Base-by-base conservation (phyloP, 2,329 filamentous ascomycete species). In the Aspergillus oerlinghausenensis region DNA sequence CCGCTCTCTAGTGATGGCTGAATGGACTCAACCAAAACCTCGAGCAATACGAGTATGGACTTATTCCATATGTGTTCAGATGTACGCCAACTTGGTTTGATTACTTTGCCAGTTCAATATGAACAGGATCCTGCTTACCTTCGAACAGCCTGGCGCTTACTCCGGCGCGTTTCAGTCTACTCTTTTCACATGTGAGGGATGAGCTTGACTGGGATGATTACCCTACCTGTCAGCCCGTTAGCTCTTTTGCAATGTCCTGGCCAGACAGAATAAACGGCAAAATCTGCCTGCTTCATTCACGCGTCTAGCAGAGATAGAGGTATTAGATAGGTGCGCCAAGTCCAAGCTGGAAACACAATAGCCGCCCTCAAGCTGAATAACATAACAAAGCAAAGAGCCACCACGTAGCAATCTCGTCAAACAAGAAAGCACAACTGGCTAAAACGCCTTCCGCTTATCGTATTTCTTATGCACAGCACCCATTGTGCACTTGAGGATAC, bases 401-500 rank as follows among this genome's bases (percentile, higher is more conserved):
- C 45, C 52, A 49, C 28, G 49, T 32, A 51, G 42, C 50, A 58
- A 54, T 48, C 50, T 51, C 51, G 45, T 42, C 60, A 57, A 14
- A 48, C 25, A 29, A 45, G 3, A 55, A 26, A 51, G 51, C n/a
- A 49, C 26, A 51, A 4, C 21, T 60, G 50, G 61, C 32, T 49
- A 54, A 55, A 61, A 58, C 17, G 58, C 64, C 51, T 59, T 55
- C 28, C 58, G 47, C 38, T 83, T 77, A 71, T 91, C 88, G 53
- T 88, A 75, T 56, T 81, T 77, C 65, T 84, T 81, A 63, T 90
- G 84, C 8, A 96, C 89, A 0, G 86, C 84, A 2, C 92, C 92
- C 4, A 96, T 79, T 0, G 96, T 88, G 28, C 85, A 84, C 75
- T 97, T 97, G 59, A 97, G 75, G 47, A 97, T 88, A 0, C 82